Conservation (phyloP, 176 grass and related monocot species). For the Thinopyrum elongatum region DNA sequence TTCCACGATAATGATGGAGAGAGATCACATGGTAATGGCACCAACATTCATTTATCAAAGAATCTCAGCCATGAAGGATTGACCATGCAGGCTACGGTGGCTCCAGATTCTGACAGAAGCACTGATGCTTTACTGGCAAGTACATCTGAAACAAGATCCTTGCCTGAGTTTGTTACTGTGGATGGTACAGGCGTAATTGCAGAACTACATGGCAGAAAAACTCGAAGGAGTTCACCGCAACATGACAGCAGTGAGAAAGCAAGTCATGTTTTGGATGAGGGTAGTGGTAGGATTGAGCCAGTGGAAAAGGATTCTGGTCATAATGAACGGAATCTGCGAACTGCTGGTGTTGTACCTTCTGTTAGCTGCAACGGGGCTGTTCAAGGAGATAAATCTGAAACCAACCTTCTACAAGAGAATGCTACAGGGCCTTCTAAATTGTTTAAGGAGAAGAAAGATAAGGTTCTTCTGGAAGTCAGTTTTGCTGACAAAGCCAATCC, state of each 20-base stretch:
- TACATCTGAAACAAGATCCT: constrained; percentile 1
- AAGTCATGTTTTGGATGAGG: constrained; percentile 24
- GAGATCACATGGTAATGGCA: neutral
- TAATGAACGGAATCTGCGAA: neutral
- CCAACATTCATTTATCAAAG: constrained; percentile 20
- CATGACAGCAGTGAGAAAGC: constrained; percentile 21
- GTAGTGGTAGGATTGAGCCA: neutral
- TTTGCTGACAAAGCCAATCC: constrained; percentile 13
- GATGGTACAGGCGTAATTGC: neutral
- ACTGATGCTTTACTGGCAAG: constrained; percentile 9
- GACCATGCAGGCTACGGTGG: neutral
- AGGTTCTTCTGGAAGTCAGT: neutral
- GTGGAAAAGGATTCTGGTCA: constrained; percentile 11
- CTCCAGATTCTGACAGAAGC: constrained; percentile 9
- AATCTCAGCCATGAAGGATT: constrained; percentile 19
- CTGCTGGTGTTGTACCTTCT: constrained; percentile 14
- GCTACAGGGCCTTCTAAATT: neutral
- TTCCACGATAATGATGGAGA: constrained; percentile 4
- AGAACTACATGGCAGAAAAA: neutral
- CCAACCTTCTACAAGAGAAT: constrained; percentile 19
- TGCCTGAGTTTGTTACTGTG: constrained; percentile 14
- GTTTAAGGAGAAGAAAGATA: constrained; percentile 6
- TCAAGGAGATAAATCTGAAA: constrained; percentile 30
- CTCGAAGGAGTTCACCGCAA: constrained; percentile 9
- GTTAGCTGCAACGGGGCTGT: constrained; percentile 1